Evolutionary conservation across 2,329 filamentous ascomycete genomes (phyloP), one percentile per base, ranked within the genome.

Genomic region (Claviceps pazoutovae): DNA sequence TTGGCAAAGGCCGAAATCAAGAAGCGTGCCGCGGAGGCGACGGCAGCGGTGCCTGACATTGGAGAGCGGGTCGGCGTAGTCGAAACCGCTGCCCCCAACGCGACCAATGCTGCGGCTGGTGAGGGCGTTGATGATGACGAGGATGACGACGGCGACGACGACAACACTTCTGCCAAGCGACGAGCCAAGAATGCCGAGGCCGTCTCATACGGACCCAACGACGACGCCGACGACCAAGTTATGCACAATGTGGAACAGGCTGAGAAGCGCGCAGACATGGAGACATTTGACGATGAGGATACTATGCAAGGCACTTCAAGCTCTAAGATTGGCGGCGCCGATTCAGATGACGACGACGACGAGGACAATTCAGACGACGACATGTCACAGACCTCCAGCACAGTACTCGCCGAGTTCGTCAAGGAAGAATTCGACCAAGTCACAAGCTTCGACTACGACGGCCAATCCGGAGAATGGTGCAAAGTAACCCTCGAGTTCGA

Each of bases 151-250:
- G 88, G 82, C 45, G 90, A 93, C 51, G 83, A 82, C 52, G 87
- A 94, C 62, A 88, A 79, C 48, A 90, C 82, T 4, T 80, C 77
- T 56, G 80, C 80, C 59, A 94, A 88, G 69, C 77, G 82, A 61
- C 80, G 78, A 60, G 80, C 82, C 46, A 93, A 95, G 64, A 83
- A 86, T 42, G 74, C 78, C 50, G 86, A 95, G 67, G 86, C 84
- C 34, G 83, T 91, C 2, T 93, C 88, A 14, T 97, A 96, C 59
- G 91, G 88, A 41, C 87, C 84, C 37, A 94, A 95, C 46, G 93
- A 97, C 62, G 90, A 95, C 5, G 91, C 91, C 4, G 93, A 97
- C 62, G 79, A 88, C 58, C 82, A 78, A 38, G 81, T 94, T 51
- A 82, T 84, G 59, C 72, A 73, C 50, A 75, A 78, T 53, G 76